These are phyloP conservation scores for Ceratocystis diversiconidia DNA, from an alignment of 2,329 filamentous ascomycete genomes.

Conservation along the genomic window DNA sequence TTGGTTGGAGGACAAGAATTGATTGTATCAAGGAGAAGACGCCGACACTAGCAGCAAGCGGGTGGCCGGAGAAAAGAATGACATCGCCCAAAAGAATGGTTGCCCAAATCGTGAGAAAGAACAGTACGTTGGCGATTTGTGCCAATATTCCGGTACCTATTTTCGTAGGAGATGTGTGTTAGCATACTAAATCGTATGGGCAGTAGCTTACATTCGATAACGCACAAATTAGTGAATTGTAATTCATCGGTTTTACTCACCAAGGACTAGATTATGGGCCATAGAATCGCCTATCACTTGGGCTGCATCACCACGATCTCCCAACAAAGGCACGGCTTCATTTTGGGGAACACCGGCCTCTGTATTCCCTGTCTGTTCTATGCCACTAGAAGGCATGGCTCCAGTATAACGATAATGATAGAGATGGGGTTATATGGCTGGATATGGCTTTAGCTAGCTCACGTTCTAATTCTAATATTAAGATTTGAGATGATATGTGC, in stretches of 20 bases:
- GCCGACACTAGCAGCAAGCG: constrained; percentile 53
- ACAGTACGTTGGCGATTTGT: constrained; percentile 62
- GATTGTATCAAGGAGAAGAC: constrained; percentile 65
- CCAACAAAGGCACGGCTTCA: constrained; percentile 34
- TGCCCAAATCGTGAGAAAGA: constrained; percentile 64
- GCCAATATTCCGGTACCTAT: constrained; percentile 68
- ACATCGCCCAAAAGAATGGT: constrained; percentile 55
- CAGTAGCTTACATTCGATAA: constrained; percentile 5
- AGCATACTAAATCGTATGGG: not conserved
- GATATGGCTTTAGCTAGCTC: not conserved
- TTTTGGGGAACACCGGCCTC: constrained; percentile 21
- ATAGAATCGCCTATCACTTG: constrained; percentile 52
- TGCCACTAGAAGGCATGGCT: not conserved
- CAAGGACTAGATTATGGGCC: constrained; percentile 57
- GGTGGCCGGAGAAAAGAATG: constrained; percentile 79
- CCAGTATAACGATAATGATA: no score
- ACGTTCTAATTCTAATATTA: not conserved
- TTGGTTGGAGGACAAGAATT: constrained; percentile 77
- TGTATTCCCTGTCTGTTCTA: not conserved
- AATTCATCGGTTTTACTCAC: constrained; percentile 33
- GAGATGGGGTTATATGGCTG: no score
- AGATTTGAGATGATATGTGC: not conserved
- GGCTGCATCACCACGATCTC: constrained; percentile 53
- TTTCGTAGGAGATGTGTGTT: not conserved
- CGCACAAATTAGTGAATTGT: not conserved